Evolutionary conservation across 805 yeast genomes (phyloP), one percentile per base, ranked within the genome.

Genomic region (Scheffersomyces amazonensis): DNA sequence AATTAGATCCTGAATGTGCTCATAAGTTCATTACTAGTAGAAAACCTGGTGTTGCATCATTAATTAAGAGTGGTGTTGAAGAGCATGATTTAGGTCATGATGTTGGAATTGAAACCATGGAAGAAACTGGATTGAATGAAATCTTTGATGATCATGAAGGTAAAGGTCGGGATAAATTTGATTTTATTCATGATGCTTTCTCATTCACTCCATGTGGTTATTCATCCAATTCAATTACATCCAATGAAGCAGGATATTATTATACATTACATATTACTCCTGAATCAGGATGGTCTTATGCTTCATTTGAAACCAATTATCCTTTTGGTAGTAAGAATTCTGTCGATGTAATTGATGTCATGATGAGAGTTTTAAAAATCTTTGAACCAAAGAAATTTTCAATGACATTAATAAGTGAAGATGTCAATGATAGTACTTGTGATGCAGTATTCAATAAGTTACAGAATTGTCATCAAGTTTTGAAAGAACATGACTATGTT

Each of bases 201-300:
- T 82, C 93, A 20, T 91, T 91, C 60, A 69, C 85, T 3, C 99
- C 99, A 1, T 91, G 98, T 60, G 99, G 99, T 6, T 91, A 80
- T 55, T 87, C 96, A 2, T 87, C 96, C 32, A 91, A 91, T 60
- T 82, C 95, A 15, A 69, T 90, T 27, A 59, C 84, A 32, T 69
- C 78, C 32, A 76, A 71, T 30, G 42, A 47, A 16, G 44, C 46
- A 16, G 69, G 60, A 8, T 72, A 75, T 49, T 79, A 78, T 54
- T 85, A 84, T 56, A 91, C 97, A 7, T 70, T 90, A 41, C 98
- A 93, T 58, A 86, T 93, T 30, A 93, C 99, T 0, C 98, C 98
- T 0, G 98, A 93, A 58, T 58, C 71, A 16, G 96, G 91, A 25
- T 91, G 95, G 88, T 87, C 96, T 4, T 91, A 91, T 62, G 98